Evolutionary conservation across 495 filamentous ascomycete species (phyloP).

Genomic region (Thermothielavioides terrestris): DNA sequence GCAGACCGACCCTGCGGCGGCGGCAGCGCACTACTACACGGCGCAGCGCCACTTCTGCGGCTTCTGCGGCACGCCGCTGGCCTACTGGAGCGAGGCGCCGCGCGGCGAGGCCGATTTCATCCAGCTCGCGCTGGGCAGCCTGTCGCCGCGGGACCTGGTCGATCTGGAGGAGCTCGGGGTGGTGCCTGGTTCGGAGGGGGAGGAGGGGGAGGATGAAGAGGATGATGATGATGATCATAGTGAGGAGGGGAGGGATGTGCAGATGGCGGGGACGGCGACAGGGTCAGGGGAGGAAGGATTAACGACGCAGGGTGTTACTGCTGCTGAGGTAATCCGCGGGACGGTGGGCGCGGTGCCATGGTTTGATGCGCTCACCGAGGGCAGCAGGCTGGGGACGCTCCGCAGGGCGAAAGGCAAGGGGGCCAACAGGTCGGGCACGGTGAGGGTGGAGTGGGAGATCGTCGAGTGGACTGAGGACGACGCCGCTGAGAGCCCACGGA

Average conservation of each 20-base stretch:
- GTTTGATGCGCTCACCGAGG: constrained; percentile 74
- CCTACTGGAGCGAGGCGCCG: constrained; percentile 69
- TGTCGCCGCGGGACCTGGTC: constrained; percentile 55
- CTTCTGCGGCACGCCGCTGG: constrained; percentile 76
- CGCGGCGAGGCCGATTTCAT: constrained; percentile 63
- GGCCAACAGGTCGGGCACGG: constrained; percentile 47
- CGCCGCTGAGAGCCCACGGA: constrained; percentile 44
- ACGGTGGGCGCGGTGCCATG: constrained; percentile 55
- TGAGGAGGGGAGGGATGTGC: neutral
- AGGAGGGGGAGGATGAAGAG: constrained; percentile 6
- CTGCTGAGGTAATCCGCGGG: neutral
- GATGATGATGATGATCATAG: neutral
- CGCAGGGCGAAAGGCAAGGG: constrained; percentile 51
- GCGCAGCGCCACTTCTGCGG: constrained; percentile 76
- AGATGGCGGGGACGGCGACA: neutral
- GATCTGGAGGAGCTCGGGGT: constrained; percentile 60
- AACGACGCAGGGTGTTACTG: too few species aligned
- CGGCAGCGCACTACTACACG: too few species aligned
- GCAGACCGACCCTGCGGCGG: too few species aligned
- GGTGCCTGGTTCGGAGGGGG: constrained; percentile 42
- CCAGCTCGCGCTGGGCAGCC: constrained; percentile 61
- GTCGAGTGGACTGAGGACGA: constrained; percentile 62
- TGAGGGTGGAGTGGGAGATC: constrained; percentile 73
- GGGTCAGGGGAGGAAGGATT: constrained; percentile 22
- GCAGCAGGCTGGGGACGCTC: constrained; percentile 60